Percentiles rank a stretch among this genome's conserved stretches.
Evolutionary conservation across 75 land plant species (phyloP).

Genomic region (Azolla pinnata): DNA sequence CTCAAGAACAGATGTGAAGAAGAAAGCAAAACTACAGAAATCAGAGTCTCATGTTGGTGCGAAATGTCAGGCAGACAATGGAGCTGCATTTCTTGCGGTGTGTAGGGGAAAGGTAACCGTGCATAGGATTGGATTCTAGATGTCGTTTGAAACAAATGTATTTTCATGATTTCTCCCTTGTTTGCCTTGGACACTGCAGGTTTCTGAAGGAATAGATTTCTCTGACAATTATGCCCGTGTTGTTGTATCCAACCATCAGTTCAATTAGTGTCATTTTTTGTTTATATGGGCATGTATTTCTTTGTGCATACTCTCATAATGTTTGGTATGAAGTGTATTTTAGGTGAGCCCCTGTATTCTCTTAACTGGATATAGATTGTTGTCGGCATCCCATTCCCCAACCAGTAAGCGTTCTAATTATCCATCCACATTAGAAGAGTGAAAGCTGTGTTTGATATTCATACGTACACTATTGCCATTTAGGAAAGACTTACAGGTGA

Average conservation of each 20-base stretch:
- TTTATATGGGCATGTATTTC: not conserved
- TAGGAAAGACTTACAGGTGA: slow-evolving; percentile 83
- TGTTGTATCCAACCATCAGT: slow-evolving; percentile 70
- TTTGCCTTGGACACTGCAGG: slow-evolving; percentile 39
- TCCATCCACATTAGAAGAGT: too few species aligned
- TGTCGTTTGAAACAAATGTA: slow-evolving; percentile 1
- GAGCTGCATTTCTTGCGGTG: slow-evolving; percentile 92
- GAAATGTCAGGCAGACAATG: slow-evolving; percentile 21
- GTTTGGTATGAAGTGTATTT: too few species aligned
- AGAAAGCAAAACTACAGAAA: slow-evolving; percentile 2
- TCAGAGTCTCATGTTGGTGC: not conserved
- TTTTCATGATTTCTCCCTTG: not conserved
- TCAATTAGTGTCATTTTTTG: not conserved
- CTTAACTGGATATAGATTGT: too few species aligned
- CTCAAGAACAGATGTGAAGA: slow-evolving; percentile 20
- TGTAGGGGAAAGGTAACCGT: slow-evolving; percentile 91
- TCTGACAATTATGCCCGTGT: slow-evolving; percentile 89
- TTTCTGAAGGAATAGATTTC: slow-evolving; percentile 94
- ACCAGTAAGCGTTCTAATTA: slow-evolving; percentile 45
- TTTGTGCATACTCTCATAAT: not conserved
- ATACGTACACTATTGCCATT: not conserved
- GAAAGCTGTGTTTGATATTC: not conserved
- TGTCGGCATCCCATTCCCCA: slow-evolving; percentile 94
- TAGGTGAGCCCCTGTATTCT: too few species aligned
- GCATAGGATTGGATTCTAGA: too few species aligned